These are phyloP conservation scores for Neocucurbitaria cava DNA, from an alignment of 2,329 filamentous ascomycete species.

Conservation along the genomic window DNA sequence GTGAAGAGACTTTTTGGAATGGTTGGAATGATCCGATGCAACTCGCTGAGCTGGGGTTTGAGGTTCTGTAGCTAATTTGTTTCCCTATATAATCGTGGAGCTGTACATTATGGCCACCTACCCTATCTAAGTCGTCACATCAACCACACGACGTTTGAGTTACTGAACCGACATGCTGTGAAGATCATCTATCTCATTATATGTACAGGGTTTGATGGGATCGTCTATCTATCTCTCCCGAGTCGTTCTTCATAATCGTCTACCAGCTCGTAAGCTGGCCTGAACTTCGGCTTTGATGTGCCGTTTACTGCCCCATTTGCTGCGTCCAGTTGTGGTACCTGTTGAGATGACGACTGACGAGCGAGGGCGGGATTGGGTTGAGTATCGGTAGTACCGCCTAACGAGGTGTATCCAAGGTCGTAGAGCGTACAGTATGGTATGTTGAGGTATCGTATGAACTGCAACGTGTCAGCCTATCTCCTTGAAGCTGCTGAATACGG, in stretches of 20 bases:
- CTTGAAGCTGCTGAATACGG: background rate
- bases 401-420: constrained; percentile 85
- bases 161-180: background rate
- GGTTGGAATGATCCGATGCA: background rate
- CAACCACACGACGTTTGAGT: background rate
- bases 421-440: constrained; percentile 89
- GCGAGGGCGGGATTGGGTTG: constrained; percentile 77
- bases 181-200: background rate
- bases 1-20: background rate
- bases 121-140: no score
- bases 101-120: no score
- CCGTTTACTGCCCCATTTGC: constrained; percentile 21
- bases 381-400: constrained; percentile 91
- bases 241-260: constrained; percentile 51
- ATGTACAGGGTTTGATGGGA: background rate
- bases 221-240: constrained; percentile 45
- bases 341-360: constrained; percentile 28
- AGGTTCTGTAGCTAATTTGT: background rate
- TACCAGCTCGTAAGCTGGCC: constrained; percentile 50
- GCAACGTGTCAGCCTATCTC: constrained; percentile 5
- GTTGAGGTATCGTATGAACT: constrained; percentile 81
- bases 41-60: background rate
- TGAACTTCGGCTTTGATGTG: constrained; percentile 36
- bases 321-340: constrained; percentile 18
- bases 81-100: no score